phyloP scores from a whole-genome alignment of 2,329 filamentous ascomycete genomes.

The Rhinocladiella mackenziei region DNA sequence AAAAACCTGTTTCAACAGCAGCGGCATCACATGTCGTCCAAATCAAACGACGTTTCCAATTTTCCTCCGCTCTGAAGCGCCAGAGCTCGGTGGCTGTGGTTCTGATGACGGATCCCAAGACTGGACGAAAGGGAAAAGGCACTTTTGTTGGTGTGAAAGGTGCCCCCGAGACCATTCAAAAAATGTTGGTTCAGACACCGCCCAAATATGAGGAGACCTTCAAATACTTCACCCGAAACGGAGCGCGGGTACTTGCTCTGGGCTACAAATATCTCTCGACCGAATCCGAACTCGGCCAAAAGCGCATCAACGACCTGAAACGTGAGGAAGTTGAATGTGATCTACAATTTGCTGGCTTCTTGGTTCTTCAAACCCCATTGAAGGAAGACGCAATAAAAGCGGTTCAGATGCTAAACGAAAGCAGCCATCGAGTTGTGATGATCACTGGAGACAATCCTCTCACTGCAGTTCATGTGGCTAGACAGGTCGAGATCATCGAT shows the following conservation, averaged over 20 bases:
- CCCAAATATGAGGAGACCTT: slow-evolving; percentile 93
- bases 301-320: slow-evolving; percentile 87
- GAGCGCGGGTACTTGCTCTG: slow-evolving; percentile 86
- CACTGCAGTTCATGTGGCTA: slow-evolving; percentile 91
- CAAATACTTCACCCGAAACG: slow-evolving; percentile 96
- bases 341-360: slow-evolving; percentile 86
- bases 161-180: slow-evolving; percentile 92
- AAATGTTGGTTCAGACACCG: slow-evolving; percentile 80
- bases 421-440: slow-evolving; percentile 97
- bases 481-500: slow-evolving; percentile 95
- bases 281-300: slow-evolving; percentile 75
- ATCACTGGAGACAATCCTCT: slow-evolving; percentile 98
- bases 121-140: slow-evolving; percentile 70
- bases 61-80: slow-evolving; percentile 92
- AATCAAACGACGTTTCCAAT: slow-evolving; percentile 95
- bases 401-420: slow-evolving; percentile 96
- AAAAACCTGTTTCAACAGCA: slow-evolving; percentile 44
- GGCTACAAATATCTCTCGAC: slow-evolving; percentile 87
- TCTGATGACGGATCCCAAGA: slow-evolving; percentile 64
- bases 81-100: slow-evolving; percentile 92
- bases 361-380: slow-evolving; percentile 89
- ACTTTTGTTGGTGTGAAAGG: slow-evolving; percentile 97
- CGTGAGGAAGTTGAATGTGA: slow-evolving; percentile 85
- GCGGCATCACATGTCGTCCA: slow-evolving; percentile 70
- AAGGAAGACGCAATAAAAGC: slow-evolving; percentile 95